A percentile compares a stretch with the other conserved stretches of the same genome.
phyloP scores from a whole-genome alignment of 495 filamentous ascomycete species.

The Penicillium tannophilum region DNA sequence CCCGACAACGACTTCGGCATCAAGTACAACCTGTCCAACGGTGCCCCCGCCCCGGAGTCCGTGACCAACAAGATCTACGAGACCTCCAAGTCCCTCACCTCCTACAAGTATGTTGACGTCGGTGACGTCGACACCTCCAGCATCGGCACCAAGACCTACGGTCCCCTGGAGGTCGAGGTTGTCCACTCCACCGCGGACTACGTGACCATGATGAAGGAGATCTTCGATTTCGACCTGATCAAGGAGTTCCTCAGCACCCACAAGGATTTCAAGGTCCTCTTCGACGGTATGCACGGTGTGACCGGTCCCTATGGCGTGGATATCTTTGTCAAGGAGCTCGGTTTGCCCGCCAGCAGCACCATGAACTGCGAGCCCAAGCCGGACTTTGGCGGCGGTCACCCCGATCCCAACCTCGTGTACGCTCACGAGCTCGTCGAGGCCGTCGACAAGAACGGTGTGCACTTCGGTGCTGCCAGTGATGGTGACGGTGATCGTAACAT shows the following conservation, averaged over 20 bases:
- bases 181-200: constrained; percentile 92
- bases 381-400: constrained; percentile 96
- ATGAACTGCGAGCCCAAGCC: constrained; percentile 93
- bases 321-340: constrained; percentile 93
- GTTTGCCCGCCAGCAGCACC: constrained; percentile 71
- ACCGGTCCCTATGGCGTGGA: constrained; percentile 93
- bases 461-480: constrained; percentile 94
- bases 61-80: constrained; percentile 98
- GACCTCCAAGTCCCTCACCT: constrained; percentile 79
- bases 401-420: constrained; percentile 98
- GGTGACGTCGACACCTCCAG: constrained; percentile 81
- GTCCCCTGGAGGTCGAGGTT: constrained; percentile 87
- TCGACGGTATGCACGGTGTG: constrained; percentile 92
- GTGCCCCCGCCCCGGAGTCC: constrained; percentile 89
- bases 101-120: constrained; percentile 89
- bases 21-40: constrained; percentile 98
- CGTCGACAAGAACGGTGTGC: constrained; percentile 87
- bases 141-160: constrained; percentile 83
- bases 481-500: constrained; percentile 99
- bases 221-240: constrained; percentile 96
- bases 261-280: constrained; percentile 93
- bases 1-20: constrained; percentile 95
- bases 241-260: constrained; percentile 84
- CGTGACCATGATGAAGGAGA: constrained; percentile 91
- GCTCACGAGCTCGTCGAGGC: constrained; percentile 92